A percentile compares a stretch with the other conserved stretches of the same genome.
Conservation (phyloP, 331 rosid genomes). For the Arachis monticola region DNA sequence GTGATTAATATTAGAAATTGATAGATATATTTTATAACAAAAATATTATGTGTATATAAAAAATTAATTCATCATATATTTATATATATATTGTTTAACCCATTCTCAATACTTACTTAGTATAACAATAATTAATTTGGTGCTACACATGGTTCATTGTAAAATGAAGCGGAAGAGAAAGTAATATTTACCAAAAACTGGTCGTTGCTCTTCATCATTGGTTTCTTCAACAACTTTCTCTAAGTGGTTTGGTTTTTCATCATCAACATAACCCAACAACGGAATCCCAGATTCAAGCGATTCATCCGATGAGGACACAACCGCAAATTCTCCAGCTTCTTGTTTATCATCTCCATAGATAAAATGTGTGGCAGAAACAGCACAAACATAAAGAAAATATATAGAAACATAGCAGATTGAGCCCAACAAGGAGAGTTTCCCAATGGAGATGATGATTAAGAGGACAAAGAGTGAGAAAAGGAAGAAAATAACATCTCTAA, state of each 20-base stretch:
- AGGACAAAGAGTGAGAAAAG: constrained; percentile 61
- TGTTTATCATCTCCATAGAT: constrained; percentile 37
- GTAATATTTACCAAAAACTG: background rate
- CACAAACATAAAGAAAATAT: constrained; percentile 70
- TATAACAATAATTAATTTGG: no score
- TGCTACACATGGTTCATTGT: no score
- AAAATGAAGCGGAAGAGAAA: no score
- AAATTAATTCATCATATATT: no score
- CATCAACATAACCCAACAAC: constrained; percentile 50
- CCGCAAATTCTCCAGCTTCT: background rate
- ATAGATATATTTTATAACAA: no score
- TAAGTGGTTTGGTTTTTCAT: constrained; percentile 32
- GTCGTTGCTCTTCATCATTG: constrained; percentile 20
- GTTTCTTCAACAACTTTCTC: constrained; percentile 35
- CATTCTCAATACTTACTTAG: no score
- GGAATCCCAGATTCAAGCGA: constrained; percentile 42
- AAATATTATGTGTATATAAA: no score
- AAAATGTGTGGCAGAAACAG: constrained; percentile 61
- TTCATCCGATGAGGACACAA: constrained; percentile 13
- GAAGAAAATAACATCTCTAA: constrained; percentile 66
- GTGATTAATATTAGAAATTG: no score
- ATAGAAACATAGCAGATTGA: constrained; percentile 61
- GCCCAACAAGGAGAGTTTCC: constrained; percentile 62
- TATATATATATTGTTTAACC: no score
- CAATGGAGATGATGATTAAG: constrained; percentile 53